These are phyloP conservation scores for Meira nashicola DNA, from an alignment of 1,284 basidiomycete genomes.

Conservation along the genomic window DNA sequence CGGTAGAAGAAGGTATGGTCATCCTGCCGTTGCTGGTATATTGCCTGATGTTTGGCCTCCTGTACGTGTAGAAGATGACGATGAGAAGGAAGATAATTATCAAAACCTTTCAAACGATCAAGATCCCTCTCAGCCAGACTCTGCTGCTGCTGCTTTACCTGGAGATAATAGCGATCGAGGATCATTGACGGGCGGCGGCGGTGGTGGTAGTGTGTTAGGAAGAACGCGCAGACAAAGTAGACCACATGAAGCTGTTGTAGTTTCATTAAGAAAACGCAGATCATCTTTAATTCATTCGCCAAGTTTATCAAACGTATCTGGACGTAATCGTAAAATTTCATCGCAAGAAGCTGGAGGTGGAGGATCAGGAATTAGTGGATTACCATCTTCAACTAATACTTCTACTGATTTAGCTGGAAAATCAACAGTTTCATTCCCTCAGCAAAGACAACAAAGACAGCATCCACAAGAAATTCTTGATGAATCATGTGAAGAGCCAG, in stretches of 20 bases:
- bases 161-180: constrained; percentile 2
- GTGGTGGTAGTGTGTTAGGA: no score
- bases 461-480: background rate
- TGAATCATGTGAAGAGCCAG: constrained; percentile 8
- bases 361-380: background rate
- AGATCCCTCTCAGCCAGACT: background rate
- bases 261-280: constrained; percentile 31
- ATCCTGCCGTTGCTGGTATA: constrained; percentile 44
- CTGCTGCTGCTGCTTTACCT: background rate
- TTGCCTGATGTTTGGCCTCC: constrained; percentile 48
- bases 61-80: constrained; percentile 11
- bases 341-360: background rate
- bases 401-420: background rate
- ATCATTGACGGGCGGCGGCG: background rate
- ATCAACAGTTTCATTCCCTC: background rate
- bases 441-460: background rate
- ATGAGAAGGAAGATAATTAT: constrained; percentile 11
- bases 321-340: background rate
- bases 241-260: constrained; percentile 28
- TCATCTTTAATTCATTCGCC: constrained; percentile 14
- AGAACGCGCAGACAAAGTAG: constrained; percentile 1
- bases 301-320: constrained; percentile 9
- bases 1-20: constrained; percentile 36
- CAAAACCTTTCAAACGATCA: no score
- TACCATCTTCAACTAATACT: background rate